Conservation (phyloP, 345 rosid species). For the Litchi chinensis region DNA sequence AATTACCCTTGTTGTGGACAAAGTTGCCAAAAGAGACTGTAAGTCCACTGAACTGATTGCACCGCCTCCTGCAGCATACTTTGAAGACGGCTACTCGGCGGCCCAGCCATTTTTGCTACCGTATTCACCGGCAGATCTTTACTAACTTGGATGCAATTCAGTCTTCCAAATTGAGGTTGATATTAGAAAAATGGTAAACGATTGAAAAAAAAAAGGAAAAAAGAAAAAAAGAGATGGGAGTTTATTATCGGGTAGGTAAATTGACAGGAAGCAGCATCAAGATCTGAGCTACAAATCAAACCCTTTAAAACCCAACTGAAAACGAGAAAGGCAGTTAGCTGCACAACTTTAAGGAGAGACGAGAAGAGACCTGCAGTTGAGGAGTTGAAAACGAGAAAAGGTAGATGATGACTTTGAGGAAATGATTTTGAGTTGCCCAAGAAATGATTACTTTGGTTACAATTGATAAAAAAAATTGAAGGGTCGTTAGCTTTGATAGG, state of each 20-base stretch:
- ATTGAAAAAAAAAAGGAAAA: background rate
- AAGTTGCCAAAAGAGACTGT: constrained; percentile 89
- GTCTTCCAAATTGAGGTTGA: constrained; percentile 8
- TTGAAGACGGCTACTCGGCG: constrained; percentile 61
- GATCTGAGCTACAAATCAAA: constrained; percentile 36
- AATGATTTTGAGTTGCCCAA: constrained; percentile 26
- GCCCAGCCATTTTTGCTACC: constrained; percentile 43
- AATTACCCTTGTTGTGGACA: constrained; percentile 93
- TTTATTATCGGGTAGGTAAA: constrained; percentile 11
- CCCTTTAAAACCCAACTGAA: constrained; percentile 2
- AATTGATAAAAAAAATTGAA: constrained; percentile 33
- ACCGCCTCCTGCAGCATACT: constrained; percentile 76
- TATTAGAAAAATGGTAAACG: background rate
- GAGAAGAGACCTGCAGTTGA: constrained; percentile 36
- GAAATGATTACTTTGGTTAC: constrained; percentile 17
- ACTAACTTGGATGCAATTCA: background rate
- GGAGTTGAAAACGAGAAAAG: constrained; percentile 14
- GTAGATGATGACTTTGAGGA: constrained; percentile 54
- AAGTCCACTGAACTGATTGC: constrained; percentile 94
- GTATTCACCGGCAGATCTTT: background rate
- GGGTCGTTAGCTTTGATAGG: constrained; percentile 40
- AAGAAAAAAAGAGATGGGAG: background rate
- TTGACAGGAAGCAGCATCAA: background rate
- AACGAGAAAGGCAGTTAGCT: constrained; percentile 21
- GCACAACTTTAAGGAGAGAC: constrained; percentile 15